Conservation (phyloP, 2,329 filamentous ascomycete genomes). For the Claviceps sp. region DNA sequence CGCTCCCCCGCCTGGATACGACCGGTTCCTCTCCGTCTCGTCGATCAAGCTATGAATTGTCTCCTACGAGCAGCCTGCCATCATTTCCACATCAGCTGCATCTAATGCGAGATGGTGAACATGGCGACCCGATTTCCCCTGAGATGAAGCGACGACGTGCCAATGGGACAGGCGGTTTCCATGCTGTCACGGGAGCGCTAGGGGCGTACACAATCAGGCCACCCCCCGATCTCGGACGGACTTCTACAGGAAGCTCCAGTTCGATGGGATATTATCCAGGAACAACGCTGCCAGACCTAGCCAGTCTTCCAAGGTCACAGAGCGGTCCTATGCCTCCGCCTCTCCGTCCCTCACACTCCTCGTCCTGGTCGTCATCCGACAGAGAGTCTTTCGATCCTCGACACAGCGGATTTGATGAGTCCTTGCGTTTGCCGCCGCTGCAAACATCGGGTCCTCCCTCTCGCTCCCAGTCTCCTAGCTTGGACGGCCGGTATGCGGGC, state of each 20-base stretch:
- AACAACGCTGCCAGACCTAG: slow-evolving; percentile 17
- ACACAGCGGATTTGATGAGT: slow-evolving; percentile 39
- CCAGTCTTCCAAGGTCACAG: slow-evolving; percentile 18
- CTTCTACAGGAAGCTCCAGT: slow-evolving; percentile 9
- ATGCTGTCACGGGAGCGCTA: slow-evolving; percentile 10
- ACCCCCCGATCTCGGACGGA: slow-evolving; percentile 8
- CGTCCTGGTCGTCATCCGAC: slow-evolving; percentile 16
- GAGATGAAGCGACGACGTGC: slow-evolving; percentile 52
- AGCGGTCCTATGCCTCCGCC: slow-evolving; percentile 40
- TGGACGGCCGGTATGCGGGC: slow-evolving; percentile 15
- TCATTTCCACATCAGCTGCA: slow-evolving; percentile 12
- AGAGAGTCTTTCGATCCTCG: slow-evolving; percentile 20
- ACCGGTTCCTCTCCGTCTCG: slow-evolving; percentile 12
- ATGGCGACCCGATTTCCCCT: slow-evolving; percentile 27
- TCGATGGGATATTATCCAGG: slow-evolving; percentile 12
- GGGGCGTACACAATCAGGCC: slow-evolving; percentile 6
- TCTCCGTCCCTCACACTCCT: slow-evolving; percentile 28
- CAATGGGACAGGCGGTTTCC: slow-evolving; percentile 27
- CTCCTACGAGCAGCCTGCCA: slow-evolving; percentile 11
- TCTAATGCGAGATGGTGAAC: slow-evolving; percentile 17
- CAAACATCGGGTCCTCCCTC: slow-evolving; percentile 29
- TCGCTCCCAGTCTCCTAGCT: slow-evolving; percentile 12
- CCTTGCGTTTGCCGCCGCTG: slow-evolving; percentile 39
- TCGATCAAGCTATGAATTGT: slow-evolving; percentile 16
- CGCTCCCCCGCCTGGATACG: slow-evolving; percentile 12